phyloP scores from a whole-genome alignment of 768 basidiomycete species.

The Podaxis sp. region DNA sequence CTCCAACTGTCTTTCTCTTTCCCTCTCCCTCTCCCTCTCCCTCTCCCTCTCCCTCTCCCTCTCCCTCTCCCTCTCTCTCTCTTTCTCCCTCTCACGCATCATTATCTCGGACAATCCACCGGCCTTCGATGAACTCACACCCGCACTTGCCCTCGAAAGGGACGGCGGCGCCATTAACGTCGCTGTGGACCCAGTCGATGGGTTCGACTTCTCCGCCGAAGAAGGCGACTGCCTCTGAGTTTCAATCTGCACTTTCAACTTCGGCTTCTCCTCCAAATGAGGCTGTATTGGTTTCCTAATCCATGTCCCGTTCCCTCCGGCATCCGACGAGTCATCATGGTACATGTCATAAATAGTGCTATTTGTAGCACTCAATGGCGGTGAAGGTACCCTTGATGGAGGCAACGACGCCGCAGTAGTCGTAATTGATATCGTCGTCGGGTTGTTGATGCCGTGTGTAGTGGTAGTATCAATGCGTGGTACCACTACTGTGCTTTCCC shows the following conservation, averaged over 20 bases:
- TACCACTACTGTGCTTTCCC: conserved; percentile 23
- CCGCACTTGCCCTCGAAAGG: background rate
- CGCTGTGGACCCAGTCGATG: background rate
- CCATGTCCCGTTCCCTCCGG: conserved; percentile 11
- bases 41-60: background rate
- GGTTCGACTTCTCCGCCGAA: conserved; percentile 2
- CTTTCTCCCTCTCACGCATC: background rate
- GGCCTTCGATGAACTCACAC: background rate
- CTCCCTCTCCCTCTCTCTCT: conserved; percentile 1
- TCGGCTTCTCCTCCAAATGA: conserved; percentile 5
- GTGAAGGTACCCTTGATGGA: conserved; percentile 4
- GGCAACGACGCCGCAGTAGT: conserved; percentile 7
- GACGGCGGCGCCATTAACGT: conserved; percentile 1
- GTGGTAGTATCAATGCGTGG: conserved; percentile 1
- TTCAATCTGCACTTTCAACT: conserved; percentile 10
- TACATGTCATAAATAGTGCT: conserved; percentile 9
- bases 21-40: background rate
- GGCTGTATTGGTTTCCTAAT: background rate
- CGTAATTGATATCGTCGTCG: conserved; percentile 5
- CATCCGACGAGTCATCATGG: conserved; percentile 9
- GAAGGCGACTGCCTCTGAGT: conserved; percentile 2
- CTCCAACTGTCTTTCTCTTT: background rate
- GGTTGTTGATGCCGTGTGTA: background rate
- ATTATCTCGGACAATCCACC: conserved; percentile 7
- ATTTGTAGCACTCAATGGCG: conserved; percentile 4